Conservation (phyloP, 805 yeast species). For the Ogataea ganodermae region DNA sequence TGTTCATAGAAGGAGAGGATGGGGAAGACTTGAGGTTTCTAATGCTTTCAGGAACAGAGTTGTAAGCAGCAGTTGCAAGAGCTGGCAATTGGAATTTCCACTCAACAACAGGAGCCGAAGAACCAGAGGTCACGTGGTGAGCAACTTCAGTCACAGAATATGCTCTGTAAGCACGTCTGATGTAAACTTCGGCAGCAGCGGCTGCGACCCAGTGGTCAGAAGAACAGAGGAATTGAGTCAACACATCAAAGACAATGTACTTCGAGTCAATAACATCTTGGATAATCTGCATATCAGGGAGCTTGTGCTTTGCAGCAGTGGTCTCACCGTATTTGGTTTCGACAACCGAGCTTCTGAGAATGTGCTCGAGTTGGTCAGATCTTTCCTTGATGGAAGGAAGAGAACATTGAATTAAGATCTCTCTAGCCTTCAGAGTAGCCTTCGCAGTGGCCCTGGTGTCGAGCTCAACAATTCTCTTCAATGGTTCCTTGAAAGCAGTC, state of each 20-base stretch:
- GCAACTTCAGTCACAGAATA: slow-evolving; percentile 80
- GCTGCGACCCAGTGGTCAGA: slow-evolving; percentile 85
- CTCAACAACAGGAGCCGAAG: slow-evolving; percentile 67
- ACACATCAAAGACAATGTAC: slow-evolving; percentile 93
- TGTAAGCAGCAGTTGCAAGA: slow-evolving; percentile 69
- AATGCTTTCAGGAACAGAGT: slow-evolving; percentile 57
- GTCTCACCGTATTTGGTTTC: slow-evolving; percentile 87
- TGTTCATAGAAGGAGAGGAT: slow-evolving; percentile 48
- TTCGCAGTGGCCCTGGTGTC: slow-evolving; percentile 90
- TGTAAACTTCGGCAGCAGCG: slow-evolving; percentile 96
- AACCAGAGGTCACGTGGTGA: slow-evolving; percentile 51
- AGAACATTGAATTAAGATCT: slow-evolving; percentile 93
- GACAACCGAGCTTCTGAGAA: slow-evolving; percentile 86
- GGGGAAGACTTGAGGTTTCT: slow-evolving; percentile 41
- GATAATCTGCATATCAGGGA: slow-evolving; percentile 78
- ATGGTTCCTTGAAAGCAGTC: slow-evolving; percentile 68
- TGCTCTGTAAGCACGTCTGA: slow-evolving; percentile 96
- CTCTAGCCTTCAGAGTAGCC: slow-evolving; percentile 94
- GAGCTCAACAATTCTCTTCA: slow-evolving; percentile 80
- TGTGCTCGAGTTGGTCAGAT: slow-evolving; percentile 96
- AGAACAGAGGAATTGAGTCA: slow-evolving; percentile 85
- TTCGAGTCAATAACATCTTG: slow-evolving; percentile 95
- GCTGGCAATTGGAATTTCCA: slow-evolving; percentile 90
- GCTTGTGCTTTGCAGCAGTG: slow-evolving; percentile 66
- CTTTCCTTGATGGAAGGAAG: slow-evolving; percentile 95